Evolutionary conservation across 1,284 basidiomycete genomes (phyloP).

Genomic region (Boletellus dicymbophilus): DNA sequence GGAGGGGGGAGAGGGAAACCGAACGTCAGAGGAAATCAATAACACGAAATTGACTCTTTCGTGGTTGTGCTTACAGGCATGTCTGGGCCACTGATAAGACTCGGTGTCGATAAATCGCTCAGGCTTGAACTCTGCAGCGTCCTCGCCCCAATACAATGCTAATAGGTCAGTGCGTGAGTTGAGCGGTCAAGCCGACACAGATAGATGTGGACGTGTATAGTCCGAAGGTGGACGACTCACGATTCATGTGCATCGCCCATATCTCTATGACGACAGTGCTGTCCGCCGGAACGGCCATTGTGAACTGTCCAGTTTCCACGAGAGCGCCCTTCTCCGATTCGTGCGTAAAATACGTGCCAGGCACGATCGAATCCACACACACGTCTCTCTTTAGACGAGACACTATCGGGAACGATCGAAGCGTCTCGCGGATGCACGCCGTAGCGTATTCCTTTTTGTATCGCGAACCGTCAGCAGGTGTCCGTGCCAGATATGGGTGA

Average conservation of each 20-base stretch:
- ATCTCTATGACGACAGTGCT: conserved; percentile 41
- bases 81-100: conserved; percentile 39
- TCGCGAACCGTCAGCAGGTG: not conserved
- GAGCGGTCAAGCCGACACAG: not conserved
- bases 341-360: conserved; percentile 34
- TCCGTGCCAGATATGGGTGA: not conserved
- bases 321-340: conserved; percentile 25
- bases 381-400: conserved; percentile 45
- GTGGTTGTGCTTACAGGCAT: conserved; percentile 32
- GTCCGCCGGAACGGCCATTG: conserved; percentile 42
- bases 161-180: not conserved
- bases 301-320: conserved; percentile 31
- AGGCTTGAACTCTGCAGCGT: conserved; percentile 42
- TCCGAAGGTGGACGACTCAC: conserved; percentile 20
- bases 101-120: conserved; percentile 49
- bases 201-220: too few species aligned
- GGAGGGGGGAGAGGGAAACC: too few species aligned
- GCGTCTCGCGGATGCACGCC: conserved; percentile 44
- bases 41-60: too few species aligned
- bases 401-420: conserved; percentile 41
- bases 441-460: conserved; percentile 43
- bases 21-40: too few species aligned
- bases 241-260: conserved; percentile 38
- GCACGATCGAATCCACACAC: conserved; percentile 35
- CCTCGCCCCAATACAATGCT: conserved; percentile 45